Evolutionary conservation across 371 early-diverging fungal species (phyloP).

Genomic region (Mortierella polycephala): DNA sequence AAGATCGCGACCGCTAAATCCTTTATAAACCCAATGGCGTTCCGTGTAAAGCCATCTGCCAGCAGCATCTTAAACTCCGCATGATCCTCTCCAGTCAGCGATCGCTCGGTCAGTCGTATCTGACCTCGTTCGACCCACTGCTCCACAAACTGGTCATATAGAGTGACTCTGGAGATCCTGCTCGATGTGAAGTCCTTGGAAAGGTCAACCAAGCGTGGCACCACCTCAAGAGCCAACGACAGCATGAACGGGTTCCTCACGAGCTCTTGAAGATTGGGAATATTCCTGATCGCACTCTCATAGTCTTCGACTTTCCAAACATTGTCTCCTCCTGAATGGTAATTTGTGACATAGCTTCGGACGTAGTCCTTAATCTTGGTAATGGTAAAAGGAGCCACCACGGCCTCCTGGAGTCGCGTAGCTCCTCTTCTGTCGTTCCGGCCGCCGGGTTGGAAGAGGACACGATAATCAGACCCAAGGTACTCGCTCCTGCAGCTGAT

Average conservation of each 20-base stretch:
- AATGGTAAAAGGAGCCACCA: conserved; percentile 6
- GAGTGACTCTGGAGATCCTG: background rate
- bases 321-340: background rate
- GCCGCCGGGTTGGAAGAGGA: conserved; percentile 8
- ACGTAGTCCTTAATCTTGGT: conserved; percentile 13
- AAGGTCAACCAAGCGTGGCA: background rate
- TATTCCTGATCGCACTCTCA: background rate
- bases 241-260: conserved; percentile 9
- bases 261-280: conserved; percentile 10
- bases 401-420: conserved; percentile 3
- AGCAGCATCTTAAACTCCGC: background rate
- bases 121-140: conserved; percentile 12
- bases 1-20: conserved; percentile 12
- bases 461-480: conserved; percentile 3
- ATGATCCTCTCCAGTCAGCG: no score
- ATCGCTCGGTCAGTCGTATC: no score
- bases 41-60: background rate
- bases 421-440: background rate
- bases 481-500: conserved; percentile 17
- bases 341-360: background rate
- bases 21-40: background rate
- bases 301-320: background rate
- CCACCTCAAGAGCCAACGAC: conserved; percentile 1
- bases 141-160: conserved; percentile 5
- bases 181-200: background rate